Percentiles rank a stretch among this genome's conserved stretches.
These are phyloP conservation scores for Passiflora organensis DNA, from an alignment of 345 rosid species.

Conservation along the genomic window DNA sequence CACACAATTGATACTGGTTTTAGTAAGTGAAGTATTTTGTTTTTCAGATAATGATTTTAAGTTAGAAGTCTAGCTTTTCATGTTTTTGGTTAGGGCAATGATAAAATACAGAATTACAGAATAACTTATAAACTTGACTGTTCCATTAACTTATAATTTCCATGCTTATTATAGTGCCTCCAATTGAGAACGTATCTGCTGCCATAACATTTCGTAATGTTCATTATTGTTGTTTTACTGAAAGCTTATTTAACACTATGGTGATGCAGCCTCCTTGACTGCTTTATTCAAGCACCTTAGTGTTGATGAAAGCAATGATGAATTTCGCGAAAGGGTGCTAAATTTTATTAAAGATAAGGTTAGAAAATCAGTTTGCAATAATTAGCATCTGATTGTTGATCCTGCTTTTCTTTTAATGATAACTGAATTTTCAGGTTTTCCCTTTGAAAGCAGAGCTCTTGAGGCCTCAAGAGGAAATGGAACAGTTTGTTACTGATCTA, in stretches of 20 bases:
- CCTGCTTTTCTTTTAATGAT: too few relatives aligned
- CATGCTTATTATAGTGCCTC: too few relatives aligned
- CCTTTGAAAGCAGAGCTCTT: conserved; percentile 84
- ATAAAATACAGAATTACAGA: too few relatives aligned
- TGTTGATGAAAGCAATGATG: conserved; percentile 66
- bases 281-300: conserved; percentile 81
- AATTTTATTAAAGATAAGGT: conserved; percentile 92
- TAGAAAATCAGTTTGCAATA: conserved; percentile 3
- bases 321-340: conserved; percentile 78
- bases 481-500: conserved; percentile 82
- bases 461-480: conserved; percentile 97
- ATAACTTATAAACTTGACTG: too few relatives aligned
- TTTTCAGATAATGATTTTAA: too few relatives aligned
- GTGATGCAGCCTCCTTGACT: conserved; percentile 65
- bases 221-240: neutral
- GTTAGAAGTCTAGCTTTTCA: too few relatives aligned
- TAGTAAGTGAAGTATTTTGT: too few relatives aligned
- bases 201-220: too few relatives aligned
- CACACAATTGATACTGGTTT: too few relatives aligned
- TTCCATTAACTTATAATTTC: too few relatives aligned
- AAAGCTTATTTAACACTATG: conserved; percentile 10
- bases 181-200: too few relatives aligned
- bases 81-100: too few relatives aligned
- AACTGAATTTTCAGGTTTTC: conserved; percentile 54
- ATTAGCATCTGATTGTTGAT: neutral